Evolutionary conservation across 805 yeast species (phyloP).

Genomic region (Ogataea polymorpha): DNA sequence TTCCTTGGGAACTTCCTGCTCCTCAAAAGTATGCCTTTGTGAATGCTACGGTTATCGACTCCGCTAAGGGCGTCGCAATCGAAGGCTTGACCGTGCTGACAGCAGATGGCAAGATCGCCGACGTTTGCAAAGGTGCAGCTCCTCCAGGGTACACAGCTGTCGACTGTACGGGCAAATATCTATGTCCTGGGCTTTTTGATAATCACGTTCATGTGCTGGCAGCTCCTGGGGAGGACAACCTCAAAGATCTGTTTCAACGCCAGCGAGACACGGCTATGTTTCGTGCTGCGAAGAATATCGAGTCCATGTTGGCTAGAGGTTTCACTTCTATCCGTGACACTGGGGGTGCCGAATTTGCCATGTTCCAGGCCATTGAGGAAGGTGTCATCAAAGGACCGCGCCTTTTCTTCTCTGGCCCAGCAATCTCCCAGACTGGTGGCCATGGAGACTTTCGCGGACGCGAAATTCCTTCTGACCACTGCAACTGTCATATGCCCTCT

Average conservation of each 20-base stretch:
- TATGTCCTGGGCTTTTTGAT: slow-evolving; percentile 30
- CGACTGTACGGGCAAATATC: slow-evolving; percentile 27
- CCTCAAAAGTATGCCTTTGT: slow-evolving; percentile 21
- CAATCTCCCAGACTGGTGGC: slow-evolving; percentile 31
- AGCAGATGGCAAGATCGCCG: slow-evolving; percentile 20
- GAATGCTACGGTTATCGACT: slow-evolving; percentile 23
- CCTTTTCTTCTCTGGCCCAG: slow-evolving; percentile 24
- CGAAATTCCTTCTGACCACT: slow-evolving; percentile 15
- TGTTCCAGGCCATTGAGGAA: slow-evolving; percentile 26
- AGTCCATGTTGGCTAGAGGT: slow-evolving; percentile 26
- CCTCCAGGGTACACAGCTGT: slow-evolving; percentile 10
- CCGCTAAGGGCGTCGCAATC: slow-evolving; percentile 12
- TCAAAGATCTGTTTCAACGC: slow-evolving; percentile 18
- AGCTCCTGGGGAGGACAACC: slow-evolving; percentile 27
- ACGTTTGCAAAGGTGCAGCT: background rate
- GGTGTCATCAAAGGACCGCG: slow-evolving; percentile 30
- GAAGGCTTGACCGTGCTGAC: slow-evolving; percentile 16
- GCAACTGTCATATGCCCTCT: slow-evolving; percentile 24
- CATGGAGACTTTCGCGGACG: slow-evolving; percentile 25
- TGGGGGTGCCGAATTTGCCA: slow-evolving; percentile 25
- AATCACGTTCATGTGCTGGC: slow-evolving; percentile 27
- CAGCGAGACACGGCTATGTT: slow-evolving; percentile 23
- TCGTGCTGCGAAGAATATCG: slow-evolving; percentile 20
- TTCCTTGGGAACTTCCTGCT: slow-evolving; percentile 26
- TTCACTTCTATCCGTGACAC: slow-evolving; percentile 27